phyloP scores from a whole-genome alignment of 1,284 basidiomycete species.

The Microbotryomycetes sp. region DNA sequence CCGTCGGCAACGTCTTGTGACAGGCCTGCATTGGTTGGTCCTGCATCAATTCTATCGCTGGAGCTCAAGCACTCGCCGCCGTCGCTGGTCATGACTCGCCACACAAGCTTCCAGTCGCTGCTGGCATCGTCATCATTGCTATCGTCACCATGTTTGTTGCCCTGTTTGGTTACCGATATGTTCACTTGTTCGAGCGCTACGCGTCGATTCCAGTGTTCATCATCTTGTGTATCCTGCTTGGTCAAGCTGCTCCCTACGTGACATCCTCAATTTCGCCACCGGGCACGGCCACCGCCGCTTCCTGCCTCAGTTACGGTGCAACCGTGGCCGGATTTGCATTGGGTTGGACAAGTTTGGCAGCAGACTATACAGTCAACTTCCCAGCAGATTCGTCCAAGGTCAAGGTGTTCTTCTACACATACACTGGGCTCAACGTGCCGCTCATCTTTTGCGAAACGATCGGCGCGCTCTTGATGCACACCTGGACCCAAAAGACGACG shows the following conservation, averaged over 20 bases:
- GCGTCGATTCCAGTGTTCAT: conserved; percentile 72
- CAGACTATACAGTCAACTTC: conserved; percentile 53
- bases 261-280: conserved; percentile 30
- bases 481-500: conserved; percentile 41
- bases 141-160: conserved; percentile 46
- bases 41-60: conserved; percentile 45
- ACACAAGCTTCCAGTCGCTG: conserved; percentile 32
- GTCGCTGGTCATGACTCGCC: conserved; percentile 31
- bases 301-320: conserved; percentile 65
- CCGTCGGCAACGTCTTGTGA: conserved; percentile 39
- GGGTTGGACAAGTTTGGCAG: conserved; percentile 56
- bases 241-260: conserved; percentile 24
- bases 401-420: conserved; percentile 66
- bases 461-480: conserved; percentile 35
- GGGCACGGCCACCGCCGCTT: conserved; percentile 60
- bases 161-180: conserved; percentile 47
- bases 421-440: conserved; percentile 60
- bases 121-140: conserved; percentile 40
- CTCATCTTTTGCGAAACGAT: conserved; percentile 43
- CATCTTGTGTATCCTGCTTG: conserved; percentile 55
- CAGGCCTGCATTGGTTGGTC: conserved; percentile 42
- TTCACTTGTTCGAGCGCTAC: conserved; percentile 58
- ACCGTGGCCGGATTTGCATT: conserved; percentile 44
- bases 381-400: conserved; percentile 44
- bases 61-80: conserved; percentile 39